Base-by-base conservation (phyloP, 1,139 yeast species). In the Hyphopichia buzzinii region DNA sequence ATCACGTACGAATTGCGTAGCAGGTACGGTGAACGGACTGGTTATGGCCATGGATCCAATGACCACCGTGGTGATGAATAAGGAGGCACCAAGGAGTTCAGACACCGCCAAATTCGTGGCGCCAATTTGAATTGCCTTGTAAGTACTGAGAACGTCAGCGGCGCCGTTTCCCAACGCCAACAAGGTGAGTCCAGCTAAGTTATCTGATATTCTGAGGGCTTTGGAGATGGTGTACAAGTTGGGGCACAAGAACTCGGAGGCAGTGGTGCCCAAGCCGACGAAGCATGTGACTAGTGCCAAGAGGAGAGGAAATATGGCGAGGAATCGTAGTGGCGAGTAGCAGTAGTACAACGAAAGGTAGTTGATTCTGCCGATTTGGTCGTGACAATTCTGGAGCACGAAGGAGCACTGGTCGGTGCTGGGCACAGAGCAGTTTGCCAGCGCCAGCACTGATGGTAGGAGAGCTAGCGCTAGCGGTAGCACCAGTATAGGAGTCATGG, bases 121-220 rank as follows among this genome's bases (percentile, higher is more conserved):
- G 13, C 78, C 82, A 3, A 78, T 61, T 28, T 71, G 69, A 77
- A 89, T 77, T 4, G 96, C 96, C 29, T 82, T 81, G 55, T 79
- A 87, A 0, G 96, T 88, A 34, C 94, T 77, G 33, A 89, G 74
- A 3, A 92, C 80, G 58, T 92, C 98, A 0, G 97, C 96, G 0
- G 95, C 74, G 8, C 96, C 92, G 57, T 92, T 92, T 0, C 97
- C 97, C 43, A 90, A 69, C 0, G 98, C 96, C 39, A 92, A 66
- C 31, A 90, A 66, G 0, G 97, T 90, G 48, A 90, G 74, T 0
- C 97, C 97, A 3, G 96, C 85, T 26, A 90, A 64, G 39, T 86
- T 79, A 44, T 88, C 94, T 10, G 92, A 79, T 33, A 90, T 59
- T 10, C 79, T 74, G 14, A 88, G 61, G 32, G 70, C 57, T 22